Conservation (phyloP, 306 rosid genomes). For the Prunus padus region DNA sequence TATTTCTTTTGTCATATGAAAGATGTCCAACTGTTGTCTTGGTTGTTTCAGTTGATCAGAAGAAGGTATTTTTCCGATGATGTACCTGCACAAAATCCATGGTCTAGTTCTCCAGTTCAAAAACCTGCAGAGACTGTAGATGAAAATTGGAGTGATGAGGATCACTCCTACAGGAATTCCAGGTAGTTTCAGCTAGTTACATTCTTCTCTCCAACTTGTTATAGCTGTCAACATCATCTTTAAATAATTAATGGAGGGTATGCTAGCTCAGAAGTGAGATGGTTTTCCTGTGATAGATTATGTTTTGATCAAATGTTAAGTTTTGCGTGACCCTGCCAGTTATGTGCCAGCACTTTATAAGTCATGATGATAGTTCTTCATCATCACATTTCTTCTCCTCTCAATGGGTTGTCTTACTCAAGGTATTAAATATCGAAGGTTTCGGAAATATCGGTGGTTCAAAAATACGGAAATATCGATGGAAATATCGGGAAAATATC, state of each 20-base stretch:
- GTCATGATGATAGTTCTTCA: neutral
- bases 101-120: constrained; percentile 69
- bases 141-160: constrained; percentile 62
- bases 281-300: neutral
- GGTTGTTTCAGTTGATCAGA: constrained; percentile 71
- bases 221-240: neutral
- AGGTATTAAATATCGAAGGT: no score
- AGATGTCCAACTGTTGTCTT: constrained; percentile 23
- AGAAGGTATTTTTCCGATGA: constrained; percentile 93
- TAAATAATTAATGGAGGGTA: neutral
- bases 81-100: constrained; percentile 50
- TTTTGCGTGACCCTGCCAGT: neutral
- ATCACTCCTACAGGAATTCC: constrained; percentile 48
- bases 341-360: neutral
- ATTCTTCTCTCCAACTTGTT: neutral
- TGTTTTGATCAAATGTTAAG: neutral
- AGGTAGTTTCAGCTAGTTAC: constrained; percentile 43
- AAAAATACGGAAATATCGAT: no score
- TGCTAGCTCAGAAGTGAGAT: constrained; percentile 5
- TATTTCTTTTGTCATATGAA: neutral
- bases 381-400: neutral
- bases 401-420: neutral
- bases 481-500: no score
- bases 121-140: constrained; percentile 65
- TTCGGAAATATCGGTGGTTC: no score